Base-by-base conservation (phyloP, 2,329 filamentous ascomycete species). In the Phialocephala sp. region DNA sequence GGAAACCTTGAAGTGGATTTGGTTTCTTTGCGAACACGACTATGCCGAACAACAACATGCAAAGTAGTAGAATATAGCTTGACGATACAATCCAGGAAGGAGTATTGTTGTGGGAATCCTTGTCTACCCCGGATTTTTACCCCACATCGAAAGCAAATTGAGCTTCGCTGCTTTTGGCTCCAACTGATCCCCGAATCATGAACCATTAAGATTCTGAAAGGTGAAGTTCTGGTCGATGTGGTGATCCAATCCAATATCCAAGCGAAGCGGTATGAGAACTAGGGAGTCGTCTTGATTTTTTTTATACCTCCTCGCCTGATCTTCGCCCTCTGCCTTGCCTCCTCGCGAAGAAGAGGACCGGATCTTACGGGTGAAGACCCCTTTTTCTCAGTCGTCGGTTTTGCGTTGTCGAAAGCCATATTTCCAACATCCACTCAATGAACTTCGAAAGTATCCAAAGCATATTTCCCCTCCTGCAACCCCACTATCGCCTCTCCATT, bases 401-500 rank as follows among this genome's bases (percentile, higher is more conserved):
- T 1, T 6, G 41, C 18, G 15, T 43, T n/a, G 20, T 11, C 45
- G 4, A 54, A 15, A 27, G 24, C 24, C 24, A 35, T 54, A 24
- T 15, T 54, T n/a, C 24, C 50, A 32, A 27, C 24, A 52, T 4
- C 9, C 24, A 12, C 24, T 72, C 63, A 75, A 62, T 68, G 65
- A n/a, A 75, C 71, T 15, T 71, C 64, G 45, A 75, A 74, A 11
- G 6, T 41, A 9, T 64, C 50, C 36, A 65, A 12, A 2, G 11
- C 43, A 57, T 58, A 67, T 2, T 32, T 50, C 4, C 69, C 70
- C 18, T 65, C 57, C 4, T 65, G 22, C 0, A 70, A 45, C 5
- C 60, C 68, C n/a, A 9, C 20, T 54, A 73, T 66, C 24, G 68
- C 73, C 50, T 74, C 64, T 11, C 72, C 72, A 62, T 70, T 54